These are phyloP conservation scores for Reticulascus tulasneorum DNA, from an alignment of 2,329 filamentous ascomycete genomes.

Conservation along the genomic window DNA sequence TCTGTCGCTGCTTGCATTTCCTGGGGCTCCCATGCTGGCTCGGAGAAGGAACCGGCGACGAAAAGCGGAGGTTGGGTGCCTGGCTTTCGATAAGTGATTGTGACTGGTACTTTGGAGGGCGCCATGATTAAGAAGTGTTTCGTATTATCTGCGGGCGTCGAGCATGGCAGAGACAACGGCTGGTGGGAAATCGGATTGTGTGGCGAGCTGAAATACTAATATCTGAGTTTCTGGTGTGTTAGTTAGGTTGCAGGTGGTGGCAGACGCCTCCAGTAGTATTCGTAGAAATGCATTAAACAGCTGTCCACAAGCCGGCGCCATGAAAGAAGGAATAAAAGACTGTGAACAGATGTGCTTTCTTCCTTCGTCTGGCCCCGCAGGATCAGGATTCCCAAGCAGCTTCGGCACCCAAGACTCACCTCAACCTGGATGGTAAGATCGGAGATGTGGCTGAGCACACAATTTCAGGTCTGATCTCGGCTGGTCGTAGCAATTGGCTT, in stretches of 20 bases:
- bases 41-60: slow-evolving; percentile 65
- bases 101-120: slow-evolving; percentile 38
- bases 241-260: background rate
- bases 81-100: slow-evolving; percentile 57
- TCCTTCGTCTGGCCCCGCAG: too few relatives aligned
- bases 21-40: slow-evolving; percentile 61
- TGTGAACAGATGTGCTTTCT: too few relatives aligned
- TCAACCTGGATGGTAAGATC: too few relatives aligned
- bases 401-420: too few relatives aligned
- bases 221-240: background rate
- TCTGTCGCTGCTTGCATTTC: slow-evolving; percentile 59
- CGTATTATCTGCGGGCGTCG: too few relatives aligned
- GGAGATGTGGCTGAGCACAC: background rate
- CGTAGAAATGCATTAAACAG: background rate
- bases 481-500: too few relatives aligned
- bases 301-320: too few relatives aligned
- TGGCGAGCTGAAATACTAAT: slow-evolving; percentile 1
- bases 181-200: too few relatives aligned
- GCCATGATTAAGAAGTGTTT: slow-evolving; percentile 33
- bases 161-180: too few relatives aligned
- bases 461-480: slow-evolving; percentile 7
- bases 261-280: slow-evolving; percentile 1
- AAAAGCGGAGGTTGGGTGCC: slow-evolving; percentile 65
- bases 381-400: too few relatives aligned
- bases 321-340: too few relatives aligned